Percentiles rank a stretch among this genome's conserved stretches.
Conservation (phyloP, 1,284 basidiomycete species). For the Leccinum subrobustum region DNA sequence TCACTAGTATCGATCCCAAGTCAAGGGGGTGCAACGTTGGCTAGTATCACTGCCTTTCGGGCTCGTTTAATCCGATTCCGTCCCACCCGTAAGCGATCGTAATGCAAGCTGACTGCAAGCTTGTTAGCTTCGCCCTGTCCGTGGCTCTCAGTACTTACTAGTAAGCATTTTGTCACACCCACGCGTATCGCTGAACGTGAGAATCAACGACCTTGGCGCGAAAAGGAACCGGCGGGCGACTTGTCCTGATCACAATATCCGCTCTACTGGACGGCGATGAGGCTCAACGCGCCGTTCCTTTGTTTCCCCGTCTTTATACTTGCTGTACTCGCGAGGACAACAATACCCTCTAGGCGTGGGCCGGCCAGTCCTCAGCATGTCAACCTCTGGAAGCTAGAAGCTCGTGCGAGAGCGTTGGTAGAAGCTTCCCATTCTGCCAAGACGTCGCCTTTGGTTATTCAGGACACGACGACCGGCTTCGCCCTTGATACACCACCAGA, state of each 20-base stretch:
- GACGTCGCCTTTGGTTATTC: constrained; percentile 23
- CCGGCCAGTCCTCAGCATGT: constrained; percentile 38
- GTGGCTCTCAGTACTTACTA: no score
- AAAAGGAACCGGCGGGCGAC: neutral
- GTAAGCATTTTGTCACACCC: neutral
- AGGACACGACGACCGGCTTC: constrained; percentile 15
- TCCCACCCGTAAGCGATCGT: no score
- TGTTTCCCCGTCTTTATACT: constrained; percentile 17
- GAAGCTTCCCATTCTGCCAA: constrained; percentile 8
- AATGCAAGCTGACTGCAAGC: neutral
- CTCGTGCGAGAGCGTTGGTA: constrained; percentile 13
- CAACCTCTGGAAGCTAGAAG: constrained; percentile 43
- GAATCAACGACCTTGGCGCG: neutral
- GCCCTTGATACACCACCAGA: neutral
- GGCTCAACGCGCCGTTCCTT: constrained; percentile 8
- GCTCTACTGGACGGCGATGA: constrained; percentile 15
- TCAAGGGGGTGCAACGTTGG: no score
- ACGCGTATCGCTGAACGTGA: neutral
- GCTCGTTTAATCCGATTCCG: no score
- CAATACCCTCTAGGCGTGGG: constrained; percentile 11
- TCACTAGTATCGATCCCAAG: no score
- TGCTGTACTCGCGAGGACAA: constrained; percentile 11
- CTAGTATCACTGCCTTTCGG: no score
- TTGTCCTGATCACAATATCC: neutral
- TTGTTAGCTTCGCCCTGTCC: neutral